Base-by-base conservation (phyloP, 352 stramenopile species). In the Globisporangium abappressorium region DNA sequence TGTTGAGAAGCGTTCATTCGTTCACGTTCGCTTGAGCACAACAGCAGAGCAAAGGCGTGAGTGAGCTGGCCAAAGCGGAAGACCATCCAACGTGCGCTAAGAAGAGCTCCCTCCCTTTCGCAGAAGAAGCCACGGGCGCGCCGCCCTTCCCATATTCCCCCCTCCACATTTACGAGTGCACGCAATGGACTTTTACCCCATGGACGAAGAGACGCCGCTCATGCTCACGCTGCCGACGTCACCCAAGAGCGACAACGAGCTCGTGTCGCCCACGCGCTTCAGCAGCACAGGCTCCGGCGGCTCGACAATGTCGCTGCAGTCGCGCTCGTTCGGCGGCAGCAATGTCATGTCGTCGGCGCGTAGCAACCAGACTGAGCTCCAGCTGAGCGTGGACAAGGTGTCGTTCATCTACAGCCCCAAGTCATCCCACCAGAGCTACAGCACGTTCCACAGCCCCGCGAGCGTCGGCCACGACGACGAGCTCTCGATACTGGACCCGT, bases 401-500 rank as follows among this genome's bases (percentile, higher is more conserved):
- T 89, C 83, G 47, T 89, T 93, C 71, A 81, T 93, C 57, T 91
- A 89, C 68, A 92, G 85, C 66, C 85, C 85, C 41, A 85, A 86
- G 58, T 72, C 77, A 20, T 53, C 51, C 2, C 43, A 64, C 12
- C 66, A 72, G 24, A 75, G 71, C 34, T 80, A 88, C 74, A 91
- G 74, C 65, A 83, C 71, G 15, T 91, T 90, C 68, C 71, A 84
- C 34, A 77, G 83, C 56, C 68, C 73, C 28, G 64, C 74, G 28
- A 69, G 60, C 59, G 63, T 76, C 33, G 66, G 74, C 65, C 67
- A 84, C 28, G 71, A 89, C 74, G 85, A 95, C 62, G 79, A 87
- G 70, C 80, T 95, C 26, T 90, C 87, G 43, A 92, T 93, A 57
- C 64, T 95, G n/a, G 85, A 95, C 41, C 87, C 87, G 65, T 93